A percentile compares a stretch with the other conserved stretches of the same genome.
These are phyloP conservation scores for Flaveria ramosissima DNA, from an alignment of 129 eudicot genomes.

Conservation along the genomic window DNA sequence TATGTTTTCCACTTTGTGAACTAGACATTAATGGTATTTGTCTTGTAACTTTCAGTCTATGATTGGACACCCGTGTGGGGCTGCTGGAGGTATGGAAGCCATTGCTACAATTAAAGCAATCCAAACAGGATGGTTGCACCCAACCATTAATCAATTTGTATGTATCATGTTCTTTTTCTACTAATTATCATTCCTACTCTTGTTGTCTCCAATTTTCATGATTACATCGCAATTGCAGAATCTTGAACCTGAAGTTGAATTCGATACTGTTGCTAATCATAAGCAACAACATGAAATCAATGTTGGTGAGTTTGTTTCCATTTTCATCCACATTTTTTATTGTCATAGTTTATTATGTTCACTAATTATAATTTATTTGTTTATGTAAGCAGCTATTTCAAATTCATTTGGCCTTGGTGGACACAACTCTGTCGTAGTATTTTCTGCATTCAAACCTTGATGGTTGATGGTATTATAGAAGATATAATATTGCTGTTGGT, in stretches of 20 bases:
- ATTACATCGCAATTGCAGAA: not conserved
- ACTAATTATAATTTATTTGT: too few relatives aligned
- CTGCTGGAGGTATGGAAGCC: conserved; percentile 24
- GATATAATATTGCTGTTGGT: not conserved
- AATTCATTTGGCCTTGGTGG: conserved; percentile 2
- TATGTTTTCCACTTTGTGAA: not conserved
- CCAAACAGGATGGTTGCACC: conserved; percentile 27
- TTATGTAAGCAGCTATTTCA: not conserved
- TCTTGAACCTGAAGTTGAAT: conserved; percentile 3
- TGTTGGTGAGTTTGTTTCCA: not conserved
- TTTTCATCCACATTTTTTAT: not conserved
- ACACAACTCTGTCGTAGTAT: not conserved
- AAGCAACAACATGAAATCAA: conserved; percentile 1
- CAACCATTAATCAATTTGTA: conserved; percentile 23
- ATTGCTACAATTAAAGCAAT: conserved; percentile 15
- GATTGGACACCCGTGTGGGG: conserved; percentile 7
- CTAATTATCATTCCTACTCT: not conserved
- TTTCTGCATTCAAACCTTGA: not conserved
- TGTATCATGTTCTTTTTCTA: not conserved
- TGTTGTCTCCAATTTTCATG: not conserved
- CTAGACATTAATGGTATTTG: not conserved
- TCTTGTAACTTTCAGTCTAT: not conserved
- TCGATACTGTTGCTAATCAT: conserved; percentile 7
- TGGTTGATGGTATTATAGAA: not conserved
- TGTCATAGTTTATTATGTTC: not conserved